Percentiles rank a stretch among this genome's conserved stretches.
Evolutionary conservation across 257 asterid species (phyloP).

Genomic region (Apocynum venetum): DNA sequence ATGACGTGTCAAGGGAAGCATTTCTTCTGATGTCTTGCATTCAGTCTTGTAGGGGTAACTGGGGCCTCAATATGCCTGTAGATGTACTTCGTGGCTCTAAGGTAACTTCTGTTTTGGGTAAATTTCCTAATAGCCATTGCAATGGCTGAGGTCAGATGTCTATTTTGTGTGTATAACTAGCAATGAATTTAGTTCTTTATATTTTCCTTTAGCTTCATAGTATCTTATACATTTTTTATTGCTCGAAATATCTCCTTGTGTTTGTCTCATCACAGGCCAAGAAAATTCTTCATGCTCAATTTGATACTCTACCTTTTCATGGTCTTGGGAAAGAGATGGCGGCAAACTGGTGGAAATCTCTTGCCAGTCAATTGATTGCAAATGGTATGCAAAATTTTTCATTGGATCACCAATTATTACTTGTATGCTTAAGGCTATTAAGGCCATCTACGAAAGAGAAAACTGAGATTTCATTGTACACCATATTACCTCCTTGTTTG

Average conservation of each 20-base stretch:
- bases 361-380: slow-evolving; percentile 71
- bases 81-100: slow-evolving; percentile 97
- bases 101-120: slow-evolving; percentile 40
- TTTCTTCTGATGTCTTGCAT: slow-evolving; percentile 86
- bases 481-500: background rate
- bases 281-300: slow-evolving; percentile 65
- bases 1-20: slow-evolving; percentile 83
- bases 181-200: background rate
- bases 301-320: slow-evolving; percentile 87
- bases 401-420: background rate
- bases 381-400: slow-evolving; percentile 41
- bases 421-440: background rate
- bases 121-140: slow-evolving; percentile 6
- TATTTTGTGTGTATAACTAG: background rate
- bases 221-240: background rate
- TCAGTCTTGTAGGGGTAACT: slow-evolving; percentile 72
- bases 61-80: slow-evolving; percentile 89
- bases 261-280: slow-evolving; percentile 52
- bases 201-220: background rate
- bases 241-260: background rate
- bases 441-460: background rate
- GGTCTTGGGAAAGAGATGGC: slow-evolving; percentile 86
- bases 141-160: slow-evolving; percentile 4
- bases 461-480: background rate
- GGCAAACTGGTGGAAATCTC: slow-evolving; percentile 94